Evolutionary conservation across 2,329 filamentous ascomycete genomes (phyloP).

Genomic region (Keithomyces neogunnii): DNA sequence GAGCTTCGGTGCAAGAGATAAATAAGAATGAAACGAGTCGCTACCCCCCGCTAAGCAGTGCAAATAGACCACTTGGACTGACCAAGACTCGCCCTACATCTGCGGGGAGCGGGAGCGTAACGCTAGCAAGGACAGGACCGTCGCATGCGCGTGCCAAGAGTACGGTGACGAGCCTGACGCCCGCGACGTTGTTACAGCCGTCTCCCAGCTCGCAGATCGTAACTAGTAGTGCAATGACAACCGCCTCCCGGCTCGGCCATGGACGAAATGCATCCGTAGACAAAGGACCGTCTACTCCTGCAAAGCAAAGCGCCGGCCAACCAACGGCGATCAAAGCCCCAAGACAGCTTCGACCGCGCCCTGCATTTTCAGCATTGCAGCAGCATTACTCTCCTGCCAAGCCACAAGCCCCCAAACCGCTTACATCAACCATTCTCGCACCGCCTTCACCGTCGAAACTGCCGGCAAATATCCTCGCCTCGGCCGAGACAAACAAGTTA

Average conservation of each 20-base stretch:
- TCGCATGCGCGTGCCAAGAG: constrained; percentile 24
- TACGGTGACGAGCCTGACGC: constrained; percentile 18
- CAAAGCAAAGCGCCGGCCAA: constrained; percentile 12
- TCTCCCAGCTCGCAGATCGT: constrained; percentile 15
- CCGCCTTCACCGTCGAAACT: constrained; percentile 54
- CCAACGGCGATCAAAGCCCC: constrained; percentile 6
- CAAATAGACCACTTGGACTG: constrained; percentile 15
- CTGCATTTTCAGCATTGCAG: constrained; percentile 54
- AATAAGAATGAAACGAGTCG: constrained; percentile 16
- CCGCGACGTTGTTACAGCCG: constrained; percentile 21
- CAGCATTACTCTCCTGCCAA: constrained; percentile 62
- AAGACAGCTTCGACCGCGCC: constrained; percentile 32
- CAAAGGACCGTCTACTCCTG: constrained; percentile 7
- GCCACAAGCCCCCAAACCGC: constrained; percentile 49
- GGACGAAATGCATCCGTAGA: constrained; percentile 11
- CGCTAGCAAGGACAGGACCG: constrained; percentile 10
- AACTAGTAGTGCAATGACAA: background rate
- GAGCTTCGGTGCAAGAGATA: constrained; percentile 4
- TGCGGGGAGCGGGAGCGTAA: constrained; percentile 15
- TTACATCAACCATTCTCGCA: constrained; percentile 48
- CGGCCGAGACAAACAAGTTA: constrained; percentile 47
- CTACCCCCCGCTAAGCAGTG: constrained; percentile 26
- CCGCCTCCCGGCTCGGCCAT: constrained; percentile 2
- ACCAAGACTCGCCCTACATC: constrained; percentile 21
- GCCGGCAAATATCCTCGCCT: constrained; percentile 50